phyloP scores from a whole-genome alignment of 2,329 filamentous ascomycete species.

The Epichloe gansuensis region DNA sequence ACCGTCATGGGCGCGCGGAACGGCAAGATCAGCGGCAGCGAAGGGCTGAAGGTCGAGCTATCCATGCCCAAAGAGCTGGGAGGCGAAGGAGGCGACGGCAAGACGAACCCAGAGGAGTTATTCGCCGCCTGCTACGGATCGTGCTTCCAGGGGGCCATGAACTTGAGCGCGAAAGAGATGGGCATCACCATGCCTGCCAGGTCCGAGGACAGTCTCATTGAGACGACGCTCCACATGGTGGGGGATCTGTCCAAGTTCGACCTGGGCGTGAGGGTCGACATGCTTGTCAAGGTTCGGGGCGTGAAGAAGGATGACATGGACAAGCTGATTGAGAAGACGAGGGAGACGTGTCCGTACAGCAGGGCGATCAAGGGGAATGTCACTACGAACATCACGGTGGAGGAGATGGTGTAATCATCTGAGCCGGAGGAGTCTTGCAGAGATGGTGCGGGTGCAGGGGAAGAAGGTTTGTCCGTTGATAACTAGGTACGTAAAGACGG shows the following conservation, averaged over 20 bases:
- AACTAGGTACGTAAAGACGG: too few relatives aligned
- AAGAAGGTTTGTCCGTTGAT: too few relatives aligned
- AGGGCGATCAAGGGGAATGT: slow-evolving; percentile 17
- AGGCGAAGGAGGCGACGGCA: slow-evolving; percentile 24
- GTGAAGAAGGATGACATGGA: slow-evolving; percentile 13
- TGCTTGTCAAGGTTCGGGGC: slow-evolving; percentile 25
- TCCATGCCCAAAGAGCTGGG: slow-evolving; percentile 31
- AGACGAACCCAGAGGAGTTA: slow-evolving; percentile 34
- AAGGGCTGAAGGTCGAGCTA: slow-evolving; percentile 20
- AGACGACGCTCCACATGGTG: slow-evolving; percentile 29
- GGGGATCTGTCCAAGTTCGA: slow-evolving; percentile 31
- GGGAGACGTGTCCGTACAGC: slow-evolving; percentile 17
- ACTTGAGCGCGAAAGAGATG: slow-evolving; percentile 25
- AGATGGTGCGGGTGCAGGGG: too few relatives aligned
- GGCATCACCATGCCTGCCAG: slow-evolving; percentile 27
- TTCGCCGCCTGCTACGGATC: slow-evolving; percentile 34
- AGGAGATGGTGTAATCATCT: not conserved
- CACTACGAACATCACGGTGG: slow-evolving; percentile 14
- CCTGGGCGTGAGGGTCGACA: slow-evolving; percentile 29
- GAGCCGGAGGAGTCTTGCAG: too few relatives aligned
- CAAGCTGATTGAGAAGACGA: slow-evolving; percentile 15
- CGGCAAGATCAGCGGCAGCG: slow-evolving; percentile 14
- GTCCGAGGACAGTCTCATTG: slow-evolving; percentile 24
- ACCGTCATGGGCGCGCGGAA: slow-evolving; percentile 25
- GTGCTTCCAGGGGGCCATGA: slow-evolving; percentile 35